Evolutionary conservation across 331 rosid genomes (phyloP), one percentile per base, ranked within the genome.

Genomic region (Prunus yedoensis): DNA sequence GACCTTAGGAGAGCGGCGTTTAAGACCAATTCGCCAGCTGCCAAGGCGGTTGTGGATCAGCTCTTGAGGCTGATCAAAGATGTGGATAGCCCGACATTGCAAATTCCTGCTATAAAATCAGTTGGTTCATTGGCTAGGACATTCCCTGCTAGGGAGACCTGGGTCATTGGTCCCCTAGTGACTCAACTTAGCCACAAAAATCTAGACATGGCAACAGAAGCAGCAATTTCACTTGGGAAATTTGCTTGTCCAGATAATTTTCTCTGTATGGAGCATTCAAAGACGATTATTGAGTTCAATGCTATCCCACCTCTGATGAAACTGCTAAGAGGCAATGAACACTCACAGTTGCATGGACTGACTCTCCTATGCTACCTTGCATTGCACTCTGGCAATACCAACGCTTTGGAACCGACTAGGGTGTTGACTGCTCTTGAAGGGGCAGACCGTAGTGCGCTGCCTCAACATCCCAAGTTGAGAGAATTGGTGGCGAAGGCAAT

Each of bases 61-160:
- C 91, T 93, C 30, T 74, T 90, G 64, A 84, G 90, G 83, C 73
- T 93, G 80, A 81, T 87, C 69, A 78, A 83, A 10, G 92, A 85
- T 72, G 75, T 77, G 61, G 87, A 85, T 74, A 83, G 63, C 59
- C 91, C 91, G 0, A 3, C 54, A 3, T 49, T 94, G 85, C 89
- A 83, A 78, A 52, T 91, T 78, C 89, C 93, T 1, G 95, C 96
- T 0, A 78, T 91, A 27, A 88, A 89, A 77, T 82, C 98, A 2
- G 80, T 91, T 61, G 98, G 98, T 46, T 88, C 96, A 2, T 80
- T 94, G 77, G 98, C 97, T 17, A 89, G 97, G 87, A 88, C 92
- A 0, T 94, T 94, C 82, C 89, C 97, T 35, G 96, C 93, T 0
- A 84, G 93, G 50, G 98, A 94, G 83, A 87, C 93, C 6, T 73